Base-by-base conservation (phyloP, 73 alveolate species). In the Halteria grandinella region DNA sequence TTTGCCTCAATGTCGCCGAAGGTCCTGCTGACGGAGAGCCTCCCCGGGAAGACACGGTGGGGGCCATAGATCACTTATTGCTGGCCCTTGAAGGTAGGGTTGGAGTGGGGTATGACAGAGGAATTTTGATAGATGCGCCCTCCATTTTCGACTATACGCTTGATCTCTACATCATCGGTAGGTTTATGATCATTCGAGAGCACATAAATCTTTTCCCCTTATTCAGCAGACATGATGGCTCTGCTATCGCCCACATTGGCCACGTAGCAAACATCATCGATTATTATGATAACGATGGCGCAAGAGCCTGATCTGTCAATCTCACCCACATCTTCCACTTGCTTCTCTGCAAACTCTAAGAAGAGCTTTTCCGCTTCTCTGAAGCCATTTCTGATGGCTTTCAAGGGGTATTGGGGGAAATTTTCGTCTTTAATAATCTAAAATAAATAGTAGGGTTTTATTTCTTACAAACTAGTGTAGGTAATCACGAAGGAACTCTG, bases 1-100 rank as follows among this genome's bases (percentile, higher is more conserved):
- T 89, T 89, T 40, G 96, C 96, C 48, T 89, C 96, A 24, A 89
- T 84, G 72, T 89, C 96, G 0, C 96, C 96, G 17, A 89, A 84
- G 0, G 96, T 84, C 40, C 96, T 55, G 20, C 89, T 75, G 14
- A 89, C 91, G 8, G 96, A 89, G 41, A 89, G 60, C 83, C 96
- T 83, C 31, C 96, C 96, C 0, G 96, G 96, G 39, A 83, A 78
- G 17, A 89, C 96, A 40, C 96, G 55, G 70, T 66, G 89, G 39
- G 96, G 96, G 0, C 96, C 96, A 44, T 12, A 47, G 17, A 66
- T 66, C 8, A 66, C 54, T 45, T 41, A 47, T 28, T 66, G 37
- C 53, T 66, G 29, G 39, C 77, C 77, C 34, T 60, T 60, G 25
- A 44, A 8, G 10, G 23, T 27, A 15, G 55, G 78, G 7, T 10